These are phyloP conservation scores for Trifolium subterraneum DNA, from an alignment of 306 rosid species.

Conservation along the genomic window DNA sequence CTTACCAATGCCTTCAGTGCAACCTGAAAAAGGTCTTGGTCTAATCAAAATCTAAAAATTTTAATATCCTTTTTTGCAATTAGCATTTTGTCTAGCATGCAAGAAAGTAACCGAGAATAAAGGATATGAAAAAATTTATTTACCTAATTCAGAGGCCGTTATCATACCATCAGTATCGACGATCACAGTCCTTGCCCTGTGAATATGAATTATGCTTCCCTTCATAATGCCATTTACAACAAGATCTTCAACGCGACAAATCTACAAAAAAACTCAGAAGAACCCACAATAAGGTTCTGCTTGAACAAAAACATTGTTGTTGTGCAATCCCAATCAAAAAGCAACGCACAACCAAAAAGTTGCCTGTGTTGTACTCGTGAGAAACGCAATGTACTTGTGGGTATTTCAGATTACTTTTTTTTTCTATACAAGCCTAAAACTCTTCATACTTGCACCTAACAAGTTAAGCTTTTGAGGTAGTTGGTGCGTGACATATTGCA, in stretches of 20 bases:
- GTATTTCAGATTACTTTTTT: slow-evolving; percentile 9
- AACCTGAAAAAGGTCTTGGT: slow-evolving; percentile 65
- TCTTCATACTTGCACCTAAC: slow-evolving; percentile 6
- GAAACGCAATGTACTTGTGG: not conserved
- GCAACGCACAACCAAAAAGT: slow-evolving; percentile 8
- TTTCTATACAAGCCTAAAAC: not conserved
- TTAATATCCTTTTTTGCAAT: slow-evolving; percentile 8
- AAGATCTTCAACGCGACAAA: slow-evolving; percentile 99
- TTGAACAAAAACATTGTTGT: not conserved
- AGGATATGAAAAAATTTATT: slow-evolving; percentile 31
- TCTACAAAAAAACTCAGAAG: slow-evolving; percentile 58
- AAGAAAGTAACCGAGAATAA: slow-evolving; percentile 28
- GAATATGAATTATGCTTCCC: slow-evolving; percentile 96
- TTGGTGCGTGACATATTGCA: slow-evolving; percentile 19
- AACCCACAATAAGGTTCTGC: slow-evolving; percentile 40
- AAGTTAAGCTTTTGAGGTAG: slow-evolving; percentile 11
- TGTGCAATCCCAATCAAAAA: slow-evolving; percentile 35
- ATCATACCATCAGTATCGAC: slow-evolving; percentile 70
- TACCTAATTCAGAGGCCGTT: slow-evolving; percentile 86
- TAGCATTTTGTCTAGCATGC: slow-evolving; percentile 24
- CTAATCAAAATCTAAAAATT: slow-evolving; percentile 48
- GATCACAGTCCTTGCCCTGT: slow-evolving; percentile 94
- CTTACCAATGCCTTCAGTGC: slow-evolving; percentile 91
- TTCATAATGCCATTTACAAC: slow-evolving; percentile 79
- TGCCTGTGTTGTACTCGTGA: not conserved